Evolutionary conservation across 2,329 filamentous ascomycete species (phyloP), one percentile per base, ranked within the genome.

Genomic region (Aspergillus sp.): DNA sequence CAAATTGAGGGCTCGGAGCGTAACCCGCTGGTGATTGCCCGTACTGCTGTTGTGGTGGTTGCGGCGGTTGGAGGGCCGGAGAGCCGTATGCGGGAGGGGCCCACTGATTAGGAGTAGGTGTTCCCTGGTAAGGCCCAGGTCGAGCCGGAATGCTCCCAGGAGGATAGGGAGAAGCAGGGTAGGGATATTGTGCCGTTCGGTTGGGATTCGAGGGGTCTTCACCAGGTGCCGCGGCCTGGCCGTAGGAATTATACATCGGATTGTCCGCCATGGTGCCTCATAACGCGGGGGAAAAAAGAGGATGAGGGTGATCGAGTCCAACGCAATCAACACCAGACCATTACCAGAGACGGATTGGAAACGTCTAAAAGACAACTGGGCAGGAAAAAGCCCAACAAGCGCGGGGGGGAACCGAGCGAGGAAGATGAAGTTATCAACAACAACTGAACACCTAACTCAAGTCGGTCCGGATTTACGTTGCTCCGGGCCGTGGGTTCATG

Each of bases 131-230:
- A 42, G 57, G 59, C 39, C 64, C 64, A 43, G 63, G 57, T 47
- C 71, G 69, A n/a, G 60, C 59, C 51, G 69, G 64, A 44, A 64
- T 62, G 45, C 66, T 59, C 43, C 64, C 59, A 40, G 68, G 63
- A 48, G 58, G 48, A 41, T 53, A 60, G 44, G 64, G 54, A 48
- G 66, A 57, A 42, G 62, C 60, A 63, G 74, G 32, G 12, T 58
- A 76, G 52, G 78, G 76, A 8, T 39, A 19, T 39, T 39, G 36
- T 6, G 57, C 64, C 67, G 48, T 70, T 72, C 63, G 70, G 64
- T 67, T 74, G 68, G 59, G 76, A 69, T 66, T 80, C 67, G 67
- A 78, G 73, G 60, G 78, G 70, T 74, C 69, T 54, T 82, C 76
- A 53, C 58, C 58, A 51, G 64, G 58, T 46, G 49, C 54, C 29